phyloP scores from a whole-genome alignment of 1,284 basidiomycete species.

The Neolentinus lepideus region DNA sequence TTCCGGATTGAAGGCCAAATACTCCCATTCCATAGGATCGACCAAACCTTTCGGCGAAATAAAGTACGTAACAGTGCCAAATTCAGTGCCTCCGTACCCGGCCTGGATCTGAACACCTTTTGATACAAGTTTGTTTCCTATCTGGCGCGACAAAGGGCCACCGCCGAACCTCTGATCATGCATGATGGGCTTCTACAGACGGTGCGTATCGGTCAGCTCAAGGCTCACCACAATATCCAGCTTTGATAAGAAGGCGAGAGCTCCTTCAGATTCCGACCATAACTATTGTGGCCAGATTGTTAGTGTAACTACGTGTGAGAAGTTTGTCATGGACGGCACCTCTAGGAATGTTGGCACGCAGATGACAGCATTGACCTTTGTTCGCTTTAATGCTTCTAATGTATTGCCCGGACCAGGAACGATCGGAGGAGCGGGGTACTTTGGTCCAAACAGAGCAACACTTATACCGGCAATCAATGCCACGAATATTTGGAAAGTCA shows the following conservation, averaged over 20 bases:
- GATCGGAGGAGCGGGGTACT: conserved; percentile 4
- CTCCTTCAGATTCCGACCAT: background rate
- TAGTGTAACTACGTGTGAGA: too few species aligned
- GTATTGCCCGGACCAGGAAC: conserved; percentile 12
- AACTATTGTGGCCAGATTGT: background rate
- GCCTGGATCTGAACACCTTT: background rate
- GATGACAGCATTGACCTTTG: too few species aligned
- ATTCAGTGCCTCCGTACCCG: conserved; percentile 14
- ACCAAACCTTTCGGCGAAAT: conserved; percentile 6
- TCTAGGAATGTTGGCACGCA: too few species aligned
- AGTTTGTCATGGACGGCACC: conserved; percentile 6
- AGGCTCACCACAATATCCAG: background rate
- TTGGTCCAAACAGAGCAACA: conserved; percentile 10
- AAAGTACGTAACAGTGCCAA: conserved; percentile 5
- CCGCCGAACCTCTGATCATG: conserved; percentile 4
- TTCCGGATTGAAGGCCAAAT: conserved; percentile 17
- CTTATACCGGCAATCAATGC: conserved; percentile 8
- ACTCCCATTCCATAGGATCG: conserved; percentile 20
- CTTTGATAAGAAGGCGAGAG: background rate
- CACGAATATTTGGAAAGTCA: too few species aligned
- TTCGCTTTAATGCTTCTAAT: conserved; percentile 8
- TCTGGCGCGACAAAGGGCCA: background rate
- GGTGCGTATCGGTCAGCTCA: background rate
- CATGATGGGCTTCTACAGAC: too few species aligned
- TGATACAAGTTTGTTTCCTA: background rate